Evolutionary conservation across 2,329 filamentous ascomycete species (phyloP).

Genomic region (Nigrospora oryzae): DNA sequence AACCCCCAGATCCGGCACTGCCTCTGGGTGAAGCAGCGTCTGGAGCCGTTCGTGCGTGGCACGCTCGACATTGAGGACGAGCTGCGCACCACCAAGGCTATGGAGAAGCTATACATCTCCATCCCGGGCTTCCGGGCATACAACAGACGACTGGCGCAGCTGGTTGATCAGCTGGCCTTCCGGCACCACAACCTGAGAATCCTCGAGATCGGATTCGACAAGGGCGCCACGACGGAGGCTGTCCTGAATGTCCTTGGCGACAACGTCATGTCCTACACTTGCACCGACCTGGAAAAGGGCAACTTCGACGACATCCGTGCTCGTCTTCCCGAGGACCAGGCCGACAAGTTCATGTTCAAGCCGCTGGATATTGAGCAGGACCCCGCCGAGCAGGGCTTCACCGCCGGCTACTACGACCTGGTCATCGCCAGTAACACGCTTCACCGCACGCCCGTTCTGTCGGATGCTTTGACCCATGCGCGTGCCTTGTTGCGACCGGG

Average conservation of each 20-base stretch:
- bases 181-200: constrained; percentile 22
- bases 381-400: not conserved
- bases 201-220: constrained; percentile 25
- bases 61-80: constrained; percentile 18
- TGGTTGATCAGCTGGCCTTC: constrained; percentile 21
- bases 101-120: constrained; percentile 14
- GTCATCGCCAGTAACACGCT: not conserved
- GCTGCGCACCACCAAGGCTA: constrained; percentile 8
- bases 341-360: constrained; percentile 14
- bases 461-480: not conserved
- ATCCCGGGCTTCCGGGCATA: constrained; percentile 19
- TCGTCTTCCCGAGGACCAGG: constrained; percentile 24
- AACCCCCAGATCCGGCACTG: constrained; percentile 1
- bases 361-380: not conserved
- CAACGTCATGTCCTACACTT: constrained; percentile 23
- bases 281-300: constrained; percentile 29
- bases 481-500: not conserved
- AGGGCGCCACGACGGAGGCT: constrained; percentile 22
- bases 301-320: constrained; percentile 25
- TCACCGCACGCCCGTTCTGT: not conserved
- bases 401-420: not conserved
- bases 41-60: constrained; percentile 20
- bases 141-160: constrained; percentile 10
- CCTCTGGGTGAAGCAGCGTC: constrained; percentile 12
- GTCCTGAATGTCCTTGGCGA: constrained; percentile 19